Percentiles rank a stretch among this genome's conserved stretches.
phyloP scores from a whole-genome alignment of 148 eudicot species.

The Pouteria glomerata region DNA sequence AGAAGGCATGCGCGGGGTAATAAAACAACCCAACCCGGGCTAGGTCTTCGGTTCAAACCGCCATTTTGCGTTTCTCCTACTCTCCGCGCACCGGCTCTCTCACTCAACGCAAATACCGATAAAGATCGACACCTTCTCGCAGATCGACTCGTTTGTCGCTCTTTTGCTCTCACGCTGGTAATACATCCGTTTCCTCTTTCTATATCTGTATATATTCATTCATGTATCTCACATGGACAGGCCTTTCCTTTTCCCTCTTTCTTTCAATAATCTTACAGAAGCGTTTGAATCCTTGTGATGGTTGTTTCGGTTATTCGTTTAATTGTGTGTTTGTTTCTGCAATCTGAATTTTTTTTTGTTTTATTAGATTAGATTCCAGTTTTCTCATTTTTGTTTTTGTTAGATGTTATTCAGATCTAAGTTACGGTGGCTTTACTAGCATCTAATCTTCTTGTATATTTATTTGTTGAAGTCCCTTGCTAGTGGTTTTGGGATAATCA shows the following conservation, averaged over 20 bases:
- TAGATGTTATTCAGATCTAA: background rate
- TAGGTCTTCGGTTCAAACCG: too few species aligned
- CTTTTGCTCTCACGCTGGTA: background rate
- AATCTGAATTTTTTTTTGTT: background rate
- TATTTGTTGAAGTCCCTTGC: background rate
- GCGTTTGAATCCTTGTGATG: background rate
- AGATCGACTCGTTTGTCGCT: constrained; percentile 1
- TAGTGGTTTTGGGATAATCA: background rate
- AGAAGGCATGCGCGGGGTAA: too few species aligned
- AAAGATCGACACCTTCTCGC: background rate
- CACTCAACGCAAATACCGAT: too few species aligned
- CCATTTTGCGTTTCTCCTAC: too few species aligned
- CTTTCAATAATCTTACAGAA: background rate
- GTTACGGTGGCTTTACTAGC: background rate
- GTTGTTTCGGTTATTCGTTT: background rate
- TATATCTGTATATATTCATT: background rate
- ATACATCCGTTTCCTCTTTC: background rate
- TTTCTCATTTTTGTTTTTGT: background rate
- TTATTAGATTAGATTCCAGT: background rate
- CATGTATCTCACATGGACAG: background rate
- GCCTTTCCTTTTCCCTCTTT: background rate
- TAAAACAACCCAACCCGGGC: too few species aligned
- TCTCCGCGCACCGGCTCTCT: too few species aligned
- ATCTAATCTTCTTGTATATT: background rate
- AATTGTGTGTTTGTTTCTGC: background rate